Conservation (phyloP, 495 filamentous ascomycete species). For the Filosporella fistucella region DNA sequence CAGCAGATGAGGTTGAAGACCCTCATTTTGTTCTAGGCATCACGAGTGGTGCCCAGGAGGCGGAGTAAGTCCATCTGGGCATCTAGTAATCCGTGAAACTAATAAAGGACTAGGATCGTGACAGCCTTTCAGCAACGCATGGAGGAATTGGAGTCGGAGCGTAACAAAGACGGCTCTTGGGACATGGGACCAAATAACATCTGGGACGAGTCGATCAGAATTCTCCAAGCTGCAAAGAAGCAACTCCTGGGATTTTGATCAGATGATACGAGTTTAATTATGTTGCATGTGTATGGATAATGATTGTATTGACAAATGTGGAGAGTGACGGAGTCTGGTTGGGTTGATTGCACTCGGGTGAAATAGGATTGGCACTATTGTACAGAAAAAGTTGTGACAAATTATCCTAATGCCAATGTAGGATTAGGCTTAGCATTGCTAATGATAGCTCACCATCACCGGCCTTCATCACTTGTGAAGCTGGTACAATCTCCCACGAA, state of each 20-base stretch:
- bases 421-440: too few relatives aligned
- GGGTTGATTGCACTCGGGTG: too few relatives aligned
- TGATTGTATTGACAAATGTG: too few relatives aligned
- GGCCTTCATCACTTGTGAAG: too few relatives aligned
- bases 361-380: too few relatives aligned
- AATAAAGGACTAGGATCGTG: conserved; percentile 4
- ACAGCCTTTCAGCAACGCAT: conserved; percentile 9
- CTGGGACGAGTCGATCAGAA: conserved; percentile 8
- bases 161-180: background rate
- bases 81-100: background rate
- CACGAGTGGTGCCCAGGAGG: conserved; percentile 1
- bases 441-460: too few relatives aligned
- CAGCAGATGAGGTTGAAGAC: conserved; percentile 12
- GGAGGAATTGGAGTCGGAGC: conserved; percentile 10
- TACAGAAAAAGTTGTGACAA: too few relatives aligned
- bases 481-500: too few relatives aligned
- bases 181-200: background rate
- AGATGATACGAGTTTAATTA: too few relatives aligned
- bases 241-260: conserved; percentile 13
- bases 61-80: conserved; percentile 7
- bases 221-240: conserved; percentile 12
- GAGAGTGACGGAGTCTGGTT: too few relatives aligned
- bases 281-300: too few relatives aligned
- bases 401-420: too few relatives aligned
- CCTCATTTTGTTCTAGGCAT: conserved; percentile 16